Conservation (phyloP, 805 yeast species). For the Starmerella etchellsii region DNA sequence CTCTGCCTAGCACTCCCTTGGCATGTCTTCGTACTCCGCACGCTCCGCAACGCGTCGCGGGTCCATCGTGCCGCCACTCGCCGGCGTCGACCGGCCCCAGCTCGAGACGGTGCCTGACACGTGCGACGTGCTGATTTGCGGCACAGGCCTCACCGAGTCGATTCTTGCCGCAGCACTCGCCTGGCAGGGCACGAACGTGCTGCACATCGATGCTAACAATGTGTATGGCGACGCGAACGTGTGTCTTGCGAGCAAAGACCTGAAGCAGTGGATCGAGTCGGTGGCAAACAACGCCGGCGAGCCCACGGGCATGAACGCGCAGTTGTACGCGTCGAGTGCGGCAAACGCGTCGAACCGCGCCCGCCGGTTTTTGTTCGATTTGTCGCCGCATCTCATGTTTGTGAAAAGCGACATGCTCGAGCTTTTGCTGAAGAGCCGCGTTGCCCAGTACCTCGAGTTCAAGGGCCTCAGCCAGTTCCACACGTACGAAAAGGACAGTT, state of each 20-base stretch:
- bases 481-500: conserved; percentile 83
- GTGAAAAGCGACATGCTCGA: conserved; percentile 80
- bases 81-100: conserved; percentile 28
- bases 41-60: conserved; percentile 29
- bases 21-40: conserved; percentile 32
- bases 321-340: conserved; percentile 62
- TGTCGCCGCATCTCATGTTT: conserved; percentile 76
- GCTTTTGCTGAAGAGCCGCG: conserved; percentile 68
- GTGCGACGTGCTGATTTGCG: conserved; percentile 81
- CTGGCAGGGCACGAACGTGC: conserved; percentile 95
- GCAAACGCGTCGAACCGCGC: conserved; percentile 26
- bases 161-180: conserved; percentile 86
- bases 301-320: conserved; percentile 46
- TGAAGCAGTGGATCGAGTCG: conserved; percentile 66
- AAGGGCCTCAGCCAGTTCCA: conserved; percentile 81
- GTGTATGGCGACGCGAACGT: conserved; percentile 86
- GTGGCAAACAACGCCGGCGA: conserved; percentile 37
- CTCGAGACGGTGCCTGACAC: conserved; percentile 36
- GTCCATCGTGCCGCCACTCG: conserved; percentile 30
- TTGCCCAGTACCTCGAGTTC: conserved; percentile 82
- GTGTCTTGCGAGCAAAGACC: conserved; percentile 73
- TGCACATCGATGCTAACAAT: conserved; percentile 74
- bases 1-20: too few species aligned
- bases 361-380: conserved; percentile 59
- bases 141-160: conserved; percentile 84